phyloP scores from a whole-genome alignment of 2,329 filamentous ascomycete species.

The Pyrenophora graminea region DNA sequence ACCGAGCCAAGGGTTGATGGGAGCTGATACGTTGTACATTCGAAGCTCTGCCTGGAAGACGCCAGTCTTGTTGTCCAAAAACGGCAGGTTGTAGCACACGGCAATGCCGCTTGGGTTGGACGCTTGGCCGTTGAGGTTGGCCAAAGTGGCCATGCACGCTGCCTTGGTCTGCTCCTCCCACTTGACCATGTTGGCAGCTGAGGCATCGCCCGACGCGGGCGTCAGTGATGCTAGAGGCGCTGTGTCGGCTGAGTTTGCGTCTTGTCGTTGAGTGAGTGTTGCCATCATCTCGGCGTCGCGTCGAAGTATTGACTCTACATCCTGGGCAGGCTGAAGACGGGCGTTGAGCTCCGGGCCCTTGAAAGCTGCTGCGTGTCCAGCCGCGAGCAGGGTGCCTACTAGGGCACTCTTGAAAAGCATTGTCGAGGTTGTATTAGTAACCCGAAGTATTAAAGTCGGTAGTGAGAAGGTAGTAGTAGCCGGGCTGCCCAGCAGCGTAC shows the following conservation, averaged over 20 bases:
- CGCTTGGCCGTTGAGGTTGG: slow-evolving; percentile 58
- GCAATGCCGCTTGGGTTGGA: slow-evolving; percentile 77
- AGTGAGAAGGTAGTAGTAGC: slow-evolving; percentile 22
- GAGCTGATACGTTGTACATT: slow-evolving; percentile 69
- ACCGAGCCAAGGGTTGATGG: slow-evolving; percentile 55
- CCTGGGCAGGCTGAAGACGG: slow-evolving; percentile 34
- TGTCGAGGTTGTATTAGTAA: slow-evolving; percentile 35
- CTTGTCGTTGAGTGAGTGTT: slow-evolving; percentile 44
- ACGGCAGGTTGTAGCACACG: slow-evolving; percentile 81
- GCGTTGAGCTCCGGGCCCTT: slow-evolving; percentile 30
- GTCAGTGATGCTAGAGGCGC: slow-evolving; percentile 39
- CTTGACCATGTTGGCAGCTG: slow-evolving; percentile 34
- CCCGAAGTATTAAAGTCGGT: slow-evolving; percentile 42
- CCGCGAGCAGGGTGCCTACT: slow-evolving; percentile 40
- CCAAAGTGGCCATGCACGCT: slow-evolving; percentile 65
- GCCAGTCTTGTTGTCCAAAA: slow-evolving; percentile 68
- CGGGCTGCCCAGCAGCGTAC: slow-evolving; percentile 45
- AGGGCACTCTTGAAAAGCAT: slow-evolving; percentile 42
- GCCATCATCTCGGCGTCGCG: slow-evolving; percentile 42
- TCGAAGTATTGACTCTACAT: slow-evolving; percentile 41
- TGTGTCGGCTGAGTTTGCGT: slow-evolving; percentile 31
- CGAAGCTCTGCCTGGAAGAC: slow-evolving; percentile 77
- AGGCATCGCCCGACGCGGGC: slow-evolving; percentile 43
- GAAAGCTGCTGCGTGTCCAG: slow-evolving; percentile 38
- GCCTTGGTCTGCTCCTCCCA: slow-evolving; percentile 47